Evolutionary conservation across 805 yeast species (phyloP).

Genomic region (Candida ipomoeae): DNA sequence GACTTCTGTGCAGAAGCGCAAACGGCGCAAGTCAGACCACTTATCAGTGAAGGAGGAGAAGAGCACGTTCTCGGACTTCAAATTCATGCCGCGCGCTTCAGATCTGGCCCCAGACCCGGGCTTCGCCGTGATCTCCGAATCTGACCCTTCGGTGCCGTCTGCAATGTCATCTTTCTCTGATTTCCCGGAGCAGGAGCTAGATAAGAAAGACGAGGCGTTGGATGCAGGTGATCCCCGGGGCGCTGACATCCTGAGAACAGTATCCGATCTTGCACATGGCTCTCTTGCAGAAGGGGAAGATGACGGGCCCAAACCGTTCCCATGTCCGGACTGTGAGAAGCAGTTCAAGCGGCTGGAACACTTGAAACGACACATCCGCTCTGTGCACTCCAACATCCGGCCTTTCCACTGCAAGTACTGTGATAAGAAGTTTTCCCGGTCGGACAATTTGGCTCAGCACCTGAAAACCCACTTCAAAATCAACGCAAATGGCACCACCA

Average conservation of each 20-base stretch:
- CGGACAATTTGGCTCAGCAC: conserved; percentile 44
- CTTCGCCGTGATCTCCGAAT: conserved; percentile 1
- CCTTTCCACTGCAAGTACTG: conserved; percentile 45
- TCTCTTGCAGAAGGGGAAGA: conserved; percentile 6
- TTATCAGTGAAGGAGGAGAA: background rate
- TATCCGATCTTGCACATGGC: background rate
- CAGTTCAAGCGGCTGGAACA: conserved; percentile 43
- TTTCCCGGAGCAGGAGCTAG: background rate
- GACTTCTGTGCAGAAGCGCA: conserved; percentile 10
- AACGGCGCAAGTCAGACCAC: conserved; percentile 12
- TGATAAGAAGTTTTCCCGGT: conserved; percentile 40
- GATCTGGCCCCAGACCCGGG: conserved; percentile 1
- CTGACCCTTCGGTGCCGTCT: background rate
- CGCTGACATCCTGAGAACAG: background rate
- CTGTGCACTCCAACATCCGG: conserved; percentile 42
- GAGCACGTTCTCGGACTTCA: conserved; percentile 3
- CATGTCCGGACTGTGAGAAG: conserved; percentile 40
- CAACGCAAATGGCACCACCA: conserved; percentile 26
- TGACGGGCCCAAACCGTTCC: conserved; percentile 26
- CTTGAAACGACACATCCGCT: conserved; percentile 39
- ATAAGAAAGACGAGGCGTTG: background rate
- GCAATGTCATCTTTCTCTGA: background rate
- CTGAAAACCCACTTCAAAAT: conserved; percentile 39
- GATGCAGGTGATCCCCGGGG: background rate
- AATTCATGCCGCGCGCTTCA: background rate